Conservation (phyloP, 108 stramenopile species). For the Fistulifera pelliculosa region DNA sequence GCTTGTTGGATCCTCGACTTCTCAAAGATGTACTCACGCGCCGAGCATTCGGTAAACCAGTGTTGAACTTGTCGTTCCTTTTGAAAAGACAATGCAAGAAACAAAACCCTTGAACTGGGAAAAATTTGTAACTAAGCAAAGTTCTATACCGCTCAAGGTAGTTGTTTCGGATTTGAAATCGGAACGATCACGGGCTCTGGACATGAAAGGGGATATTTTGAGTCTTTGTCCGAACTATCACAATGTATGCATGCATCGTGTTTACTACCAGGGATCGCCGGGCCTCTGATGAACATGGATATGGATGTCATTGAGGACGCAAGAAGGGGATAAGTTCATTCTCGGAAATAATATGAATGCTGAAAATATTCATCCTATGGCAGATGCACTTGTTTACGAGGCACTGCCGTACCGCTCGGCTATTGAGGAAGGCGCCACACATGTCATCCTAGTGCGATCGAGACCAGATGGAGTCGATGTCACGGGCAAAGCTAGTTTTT, state of each 20-base stretch:
- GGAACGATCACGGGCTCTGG: conserved; percentile 63
- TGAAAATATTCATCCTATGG: conserved; percentile 48
- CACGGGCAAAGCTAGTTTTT: conserved; percentile 63
- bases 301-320: conserved; percentile 3
- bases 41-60: conserved; percentile 69
- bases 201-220: conserved; percentile 72
- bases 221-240: conserved; percentile 68
- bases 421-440: conserved; percentile 82
- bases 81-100: conserved; percentile 69
- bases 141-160: conserved; percentile 81
- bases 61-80: conserved; percentile 83
- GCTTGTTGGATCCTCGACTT: conserved; percentile 76
- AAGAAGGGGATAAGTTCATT: conserved; percentile 31
- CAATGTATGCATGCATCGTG: conserved; percentile 85
- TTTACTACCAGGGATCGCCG: conserved; percentile 90
- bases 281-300: conserved; percentile 73
- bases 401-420: conserved; percentile 85
- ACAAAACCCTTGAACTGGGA: conserved; percentile 90
- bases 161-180: conserved; percentile 76
- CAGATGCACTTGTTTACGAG: conserved; percentile 87
- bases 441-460: conserved; percentile 84
- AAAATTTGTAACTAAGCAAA: conserved; percentile 68
- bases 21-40: conserved; percentile 66
- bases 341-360: conserved; percentile 36
- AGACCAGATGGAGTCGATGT: conserved; percentile 87